phyloP scores from a whole-genome alignment of 1,139 yeast genomes.

The Saccharomyces pastorianus region DNA sequence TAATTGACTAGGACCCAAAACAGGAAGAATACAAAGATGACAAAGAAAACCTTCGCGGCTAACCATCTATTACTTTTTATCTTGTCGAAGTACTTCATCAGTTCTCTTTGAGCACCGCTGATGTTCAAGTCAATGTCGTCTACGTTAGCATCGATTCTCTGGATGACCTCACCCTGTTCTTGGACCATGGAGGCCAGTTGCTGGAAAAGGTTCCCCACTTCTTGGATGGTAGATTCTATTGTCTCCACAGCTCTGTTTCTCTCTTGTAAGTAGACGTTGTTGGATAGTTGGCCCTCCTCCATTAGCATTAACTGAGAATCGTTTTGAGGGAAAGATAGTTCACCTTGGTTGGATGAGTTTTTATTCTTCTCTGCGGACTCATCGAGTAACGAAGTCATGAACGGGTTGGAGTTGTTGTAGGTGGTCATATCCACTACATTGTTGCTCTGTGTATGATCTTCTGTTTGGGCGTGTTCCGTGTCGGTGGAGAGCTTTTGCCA shows the following conservation, averaged over 20 bases:
- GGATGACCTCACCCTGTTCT: conserved; percentile 94
- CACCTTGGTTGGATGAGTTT: conserved; percentile 29
- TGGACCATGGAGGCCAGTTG: conserved; percentile 96
- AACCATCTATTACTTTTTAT: conserved; percentile 90
- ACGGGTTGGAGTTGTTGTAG: conserved; percentile 32
- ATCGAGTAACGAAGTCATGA: conserved; percentile 26
- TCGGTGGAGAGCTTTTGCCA: conserved; percentile 69
- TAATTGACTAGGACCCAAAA: conserved; percentile 72
- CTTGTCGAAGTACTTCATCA: conserved; percentile 79
- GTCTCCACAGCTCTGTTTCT: conserved; percentile 90
- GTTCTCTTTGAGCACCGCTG: conserved; percentile 88
- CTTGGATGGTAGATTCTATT: conserved; percentile 90
- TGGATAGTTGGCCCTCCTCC: conserved; percentile 43
- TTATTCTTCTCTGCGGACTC: conserved; percentile 32
- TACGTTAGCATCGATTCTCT: conserved; percentile 89
- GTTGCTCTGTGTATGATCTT: neutral
- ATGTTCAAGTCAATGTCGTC: conserved; percentile 88
- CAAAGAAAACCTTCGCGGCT: conserved; percentile 81
- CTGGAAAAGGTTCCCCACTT: conserved; percentile 88
- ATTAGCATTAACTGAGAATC: conserved; percentile 76
- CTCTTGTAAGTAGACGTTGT: conserved; percentile 61
- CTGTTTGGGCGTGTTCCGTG: conserved; percentile 1
- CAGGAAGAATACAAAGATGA: conserved; percentile 66
- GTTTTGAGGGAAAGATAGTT: conserved; percentile 60
- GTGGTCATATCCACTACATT: conserved; percentile 10